A percentile compares a stretch with the other conserved stretches of the same genome.
phyloP scores from a whole-genome alignment of 768 basidiomycete species.

The Amanita brunnescens region DNA sequence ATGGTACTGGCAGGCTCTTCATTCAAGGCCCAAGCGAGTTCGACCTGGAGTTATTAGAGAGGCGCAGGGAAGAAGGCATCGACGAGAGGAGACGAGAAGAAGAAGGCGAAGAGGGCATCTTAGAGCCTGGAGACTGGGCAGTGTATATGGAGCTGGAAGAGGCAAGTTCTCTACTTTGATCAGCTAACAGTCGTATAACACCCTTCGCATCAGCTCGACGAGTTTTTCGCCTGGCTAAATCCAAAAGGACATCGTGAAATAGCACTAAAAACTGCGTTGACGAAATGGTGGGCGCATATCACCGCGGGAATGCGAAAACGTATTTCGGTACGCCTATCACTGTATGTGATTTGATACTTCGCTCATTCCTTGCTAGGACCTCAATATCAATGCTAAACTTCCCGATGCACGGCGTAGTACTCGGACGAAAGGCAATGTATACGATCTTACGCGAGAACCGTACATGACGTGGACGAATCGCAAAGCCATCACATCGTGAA shows the following conservation, averaged over 20 bases:
- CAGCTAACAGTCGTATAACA: slow-evolving; percentile 8
- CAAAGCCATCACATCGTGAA: slow-evolving; percentile 44
- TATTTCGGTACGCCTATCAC: slow-evolving; percentile 44
- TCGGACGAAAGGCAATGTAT: slow-evolving; percentile 49
- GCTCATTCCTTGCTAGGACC: slow-evolving; percentile 39
- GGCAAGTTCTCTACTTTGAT: slow-evolving; percentile 36
- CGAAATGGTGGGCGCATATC: slow-evolving; percentile 81
- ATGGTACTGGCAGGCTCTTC: slow-evolving; percentile 86
- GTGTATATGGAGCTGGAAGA: slow-evolving; percentile 81
- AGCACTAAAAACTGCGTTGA: slow-evolving; percentile 64
- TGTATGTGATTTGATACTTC: slow-evolving; percentile 8
- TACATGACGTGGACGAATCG: slow-evolving; percentile 89
- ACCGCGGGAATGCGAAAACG: slow-evolving; percentile 73
- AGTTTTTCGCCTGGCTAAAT: slow-evolving; percentile 85
- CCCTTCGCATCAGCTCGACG: slow-evolving; percentile 51
- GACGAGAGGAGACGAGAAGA: slow-evolving; percentile 59
- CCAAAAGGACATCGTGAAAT: slow-evolving; percentile 85
- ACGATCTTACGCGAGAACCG: slow-evolving; percentile 66
- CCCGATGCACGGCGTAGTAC: slow-evolving; percentile 78
- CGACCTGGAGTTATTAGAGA: slow-evolving; percentile 64
- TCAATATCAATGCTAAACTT: slow-evolving; percentile 57
- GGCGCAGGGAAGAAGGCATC: slow-evolving; percentile 50
- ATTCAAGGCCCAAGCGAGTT: slow-evolving; percentile 85
- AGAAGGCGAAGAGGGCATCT: slow-evolving; percentile 69
- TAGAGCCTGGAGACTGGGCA: slow-evolving; percentile 83